Evolutionary conservation across 306 rosid species (phyloP), one percentile per base, ranked within the genome.

Genomic region (Prunus davidiana): DNA sequence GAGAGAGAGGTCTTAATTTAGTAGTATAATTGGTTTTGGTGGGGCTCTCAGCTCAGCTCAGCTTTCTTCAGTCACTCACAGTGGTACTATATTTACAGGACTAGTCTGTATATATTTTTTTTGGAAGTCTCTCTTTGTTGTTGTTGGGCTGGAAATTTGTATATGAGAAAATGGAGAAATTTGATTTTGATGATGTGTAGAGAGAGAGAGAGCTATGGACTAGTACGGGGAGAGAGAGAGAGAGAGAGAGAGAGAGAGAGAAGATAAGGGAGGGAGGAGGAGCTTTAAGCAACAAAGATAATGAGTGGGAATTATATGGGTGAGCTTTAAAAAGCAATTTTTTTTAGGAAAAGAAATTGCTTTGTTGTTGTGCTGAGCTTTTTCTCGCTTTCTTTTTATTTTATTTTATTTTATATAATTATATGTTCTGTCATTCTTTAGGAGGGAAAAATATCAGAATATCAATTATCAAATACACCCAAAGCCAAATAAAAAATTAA

Each of bases 281-380:
- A 83, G 90, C 96, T 88, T 88, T 90, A 84, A 87, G 96, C 88
- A 86, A 91, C 93, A 82, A 86, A 93, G 93, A 93, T 90, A 89
- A 89, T 89, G 93, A 91, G 95, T 88, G 98, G 84, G 93, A 89
- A 93, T 91, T 85, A 93, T 85, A 90, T 57, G 87, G 85, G 86
- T 76, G 88, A 88, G 87, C 91, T 90, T 93, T 89, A 82, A 89
- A 93, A 87, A 87, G 85, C 86, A 73, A 54, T 60, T 28, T 43
- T 12, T 27, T 78, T 83, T 71, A 56, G 57, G 22, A 41, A 77
- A 80, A 81, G 76, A 83, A 82, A 80, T 83, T 87, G 89, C 87
- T 89, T 84, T 83, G 81, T 81, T 81, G 52, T 75, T 86, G 83
- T 84, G 70, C 71, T 79, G 76, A 75, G 57, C 71, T 30, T 77